phyloP scores from a whole-genome alignment of 768 basidiomycete species.

The Amanita subjunquillea region DNA sequence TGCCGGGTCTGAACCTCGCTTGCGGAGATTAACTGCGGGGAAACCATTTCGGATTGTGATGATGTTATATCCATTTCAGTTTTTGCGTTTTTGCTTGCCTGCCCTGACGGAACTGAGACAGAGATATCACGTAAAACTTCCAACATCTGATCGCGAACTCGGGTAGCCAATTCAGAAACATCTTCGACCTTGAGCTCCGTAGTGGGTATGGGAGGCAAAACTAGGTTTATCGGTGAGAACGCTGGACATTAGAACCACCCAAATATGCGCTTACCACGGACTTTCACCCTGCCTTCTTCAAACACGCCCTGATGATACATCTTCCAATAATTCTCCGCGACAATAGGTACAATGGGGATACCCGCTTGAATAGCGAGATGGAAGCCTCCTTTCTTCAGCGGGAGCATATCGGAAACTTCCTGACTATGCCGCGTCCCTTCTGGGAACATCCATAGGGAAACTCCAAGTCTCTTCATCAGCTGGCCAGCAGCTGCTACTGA shows the following conservation, averaged over 20 bases:
- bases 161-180: conserved; percentile 51
- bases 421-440: conserved; percentile 85
- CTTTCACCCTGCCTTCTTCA: conserved; percentile 62
- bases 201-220: conserved; percentile 85
- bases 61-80: neutral
- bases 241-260: neutral
- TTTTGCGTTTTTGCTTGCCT: conserved; percentile 6
- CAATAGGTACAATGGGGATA: conserved; percentile 85
- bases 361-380: conserved; percentile 88
- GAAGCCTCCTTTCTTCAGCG: conserved; percentile 98
- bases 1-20: conserved; percentile 1
- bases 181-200: conserved; percentile 60
- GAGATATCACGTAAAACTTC: conserved; percentile 72
- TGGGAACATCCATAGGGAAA: conserved; percentile 91
- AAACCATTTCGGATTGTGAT: conserved; percentile 1
- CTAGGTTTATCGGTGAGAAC: conserved; percentile 27
- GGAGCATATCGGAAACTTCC: conserved; percentile 56
- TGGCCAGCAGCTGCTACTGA: conserved; percentile 73
- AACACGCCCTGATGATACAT: conserved; percentile 75
- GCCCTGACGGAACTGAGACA: conserved; percentile 25
- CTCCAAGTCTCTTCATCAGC: conserved; percentile 56
- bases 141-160: conserved; percentile 75
- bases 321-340: conserved; percentile 89
- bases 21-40: conserved; percentile 1
- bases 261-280: conserved; percentile 53